A percentile compares a stretch with the other conserved stretches of the same genome.
Evolutionary conservation across 208 protist species (phyloP).

Genomic region (Trypanosoma platydactyli): DNA sequence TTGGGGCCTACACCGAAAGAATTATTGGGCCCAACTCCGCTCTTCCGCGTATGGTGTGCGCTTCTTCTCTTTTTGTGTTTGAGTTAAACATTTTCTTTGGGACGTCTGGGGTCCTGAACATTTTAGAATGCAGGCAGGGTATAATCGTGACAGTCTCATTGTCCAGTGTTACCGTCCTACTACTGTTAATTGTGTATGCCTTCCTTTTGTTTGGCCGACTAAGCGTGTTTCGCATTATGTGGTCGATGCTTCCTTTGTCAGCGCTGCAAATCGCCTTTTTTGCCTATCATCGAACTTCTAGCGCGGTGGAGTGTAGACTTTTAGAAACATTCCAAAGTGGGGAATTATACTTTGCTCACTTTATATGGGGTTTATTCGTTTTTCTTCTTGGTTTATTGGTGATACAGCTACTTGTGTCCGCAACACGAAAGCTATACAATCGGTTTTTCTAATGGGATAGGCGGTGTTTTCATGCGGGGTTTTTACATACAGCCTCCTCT

Average conservation of each 20-base stretch:
- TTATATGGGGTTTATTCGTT: constrained; percentile 8
- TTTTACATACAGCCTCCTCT: too few species aligned
- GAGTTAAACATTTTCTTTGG: constrained; percentile 60
- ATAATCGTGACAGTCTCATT: constrained; percentile 32
- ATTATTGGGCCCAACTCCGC: constrained; percentile 43
- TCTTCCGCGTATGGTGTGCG: constrained; percentile 42
- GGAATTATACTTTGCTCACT: not conserved
- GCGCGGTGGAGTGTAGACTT: constrained; percentile 9
- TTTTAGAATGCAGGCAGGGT: constrained; percentile 27
- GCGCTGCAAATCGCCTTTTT: constrained; percentile 38
- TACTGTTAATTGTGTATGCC: constrained; percentile 31
- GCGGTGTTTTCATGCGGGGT: too few species aligned
- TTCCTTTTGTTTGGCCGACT: constrained; percentile 27
- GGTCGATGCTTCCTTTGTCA: constrained; percentile 31
- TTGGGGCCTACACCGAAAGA: constrained; percentile 37
- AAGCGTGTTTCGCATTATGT: constrained; percentile 35
- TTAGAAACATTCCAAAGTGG: not conserved
- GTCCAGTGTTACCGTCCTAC: constrained; percentile 28
- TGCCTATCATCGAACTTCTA: constrained; percentile 7
- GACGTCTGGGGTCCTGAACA: not conserved
- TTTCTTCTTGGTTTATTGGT: constrained; percentile 8
- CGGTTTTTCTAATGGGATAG: too few species aligned
- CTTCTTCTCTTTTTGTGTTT: constrained; percentile 50
- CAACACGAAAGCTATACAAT: not conserved
- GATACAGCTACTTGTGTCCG: not conserved